Evolutionary conservation across 306 rosid species (phyloP).

Genomic region (Bauhinia variegata): DNA sequence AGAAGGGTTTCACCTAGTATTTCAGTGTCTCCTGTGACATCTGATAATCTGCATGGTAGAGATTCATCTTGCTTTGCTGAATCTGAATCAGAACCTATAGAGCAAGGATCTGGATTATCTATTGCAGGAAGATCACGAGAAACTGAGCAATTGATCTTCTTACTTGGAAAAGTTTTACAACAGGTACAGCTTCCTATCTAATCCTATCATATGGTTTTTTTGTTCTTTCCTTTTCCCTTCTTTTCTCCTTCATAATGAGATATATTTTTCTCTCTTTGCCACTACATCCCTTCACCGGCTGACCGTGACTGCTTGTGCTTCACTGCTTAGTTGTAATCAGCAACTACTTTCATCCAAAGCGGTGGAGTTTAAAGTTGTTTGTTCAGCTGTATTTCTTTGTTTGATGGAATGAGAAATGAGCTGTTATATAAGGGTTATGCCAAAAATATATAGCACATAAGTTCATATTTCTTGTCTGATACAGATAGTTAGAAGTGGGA

Average conservation of each 20-base stretch:
- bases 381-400: background rate
- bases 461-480: constrained; percentile 35
- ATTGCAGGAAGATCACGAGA: constrained; percentile 58
- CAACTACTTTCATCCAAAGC: background rate
- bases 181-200: constrained; percentile 48
- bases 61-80: constrained; percentile 33
- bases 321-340: constrained; percentile 4
- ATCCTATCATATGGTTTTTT: constrained; percentile 27
- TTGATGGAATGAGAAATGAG: background rate
- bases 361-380: constrained; percentile 13
- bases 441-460: constrained; percentile 5
- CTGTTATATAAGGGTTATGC: constrained; percentile 2
- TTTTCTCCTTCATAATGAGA: background rate
- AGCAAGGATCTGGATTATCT: constrained; percentile 41
- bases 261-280: background rate
- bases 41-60: constrained; percentile 28
- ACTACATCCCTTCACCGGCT: background rate
- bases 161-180: constrained; percentile 78
- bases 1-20: constrained; percentile 44
- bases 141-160: constrained; percentile 61
- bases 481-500: constrained; percentile 75
- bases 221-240: background rate
- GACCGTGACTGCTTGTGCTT: background rate
- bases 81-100: constrained; percentile 44
- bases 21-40: constrained; percentile 37